A percentile compares a stretch with the other conserved stretches of the same genome.
These are phyloP conservation scores for Dioscorea zingiberensis DNA, from an alignment of 106 monocot species.

Conservation along the genomic window DNA sequence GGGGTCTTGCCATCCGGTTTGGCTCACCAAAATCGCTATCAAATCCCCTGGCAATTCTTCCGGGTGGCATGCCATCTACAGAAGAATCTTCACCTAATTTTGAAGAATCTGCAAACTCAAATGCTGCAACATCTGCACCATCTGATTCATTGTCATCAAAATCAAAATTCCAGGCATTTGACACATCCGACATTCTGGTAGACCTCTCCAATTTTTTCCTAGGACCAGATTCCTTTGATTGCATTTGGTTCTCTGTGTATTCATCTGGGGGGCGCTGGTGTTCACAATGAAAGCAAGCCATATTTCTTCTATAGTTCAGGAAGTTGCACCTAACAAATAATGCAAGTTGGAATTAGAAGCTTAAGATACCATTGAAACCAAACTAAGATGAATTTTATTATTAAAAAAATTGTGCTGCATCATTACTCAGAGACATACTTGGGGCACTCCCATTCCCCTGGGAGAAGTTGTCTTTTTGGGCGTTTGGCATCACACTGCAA, in stretches of 20 bases:
- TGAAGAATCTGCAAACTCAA: conserved; percentile 89
- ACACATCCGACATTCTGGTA: conserved; percentile 41
- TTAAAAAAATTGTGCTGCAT: neutral
- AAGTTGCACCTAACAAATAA: conserved; percentile 67
- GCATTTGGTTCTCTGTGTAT: conserved; percentile 48
- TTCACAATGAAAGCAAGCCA: conserved; percentile 97
- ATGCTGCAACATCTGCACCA: conserved; percentile 98
- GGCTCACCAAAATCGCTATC: conserved; percentile 15
- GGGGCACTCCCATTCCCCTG: conserved; percentile 99
- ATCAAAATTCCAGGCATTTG: conserved; percentile 93
- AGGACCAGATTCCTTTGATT: conserved; percentile 25
- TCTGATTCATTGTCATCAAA: conserved; percentile 98
- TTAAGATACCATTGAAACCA: neutral
- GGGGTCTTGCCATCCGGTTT: conserved; percentile 3
- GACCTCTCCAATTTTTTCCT: conserved; percentile 19
- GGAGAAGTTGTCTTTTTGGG: conserved; percentile 91
- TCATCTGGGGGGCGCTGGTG: conserved; percentile 86
- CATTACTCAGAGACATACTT: conserved; percentile 28
- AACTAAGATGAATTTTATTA: neutral
- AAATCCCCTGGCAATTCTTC: conserved; percentile 17
- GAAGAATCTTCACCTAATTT: conserved; percentile 18
- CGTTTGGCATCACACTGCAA: conserved; percentile 95
- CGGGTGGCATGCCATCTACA: conserved; percentile 11
- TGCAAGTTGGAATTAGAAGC: neutral
- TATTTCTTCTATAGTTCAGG: conserved; percentile 94